Evolutionary conservation across 2,329 filamentous ascomycete species (phyloP), one percentile per base, ranked within the genome.

Genomic region (Calonectria naviculata): DNA sequence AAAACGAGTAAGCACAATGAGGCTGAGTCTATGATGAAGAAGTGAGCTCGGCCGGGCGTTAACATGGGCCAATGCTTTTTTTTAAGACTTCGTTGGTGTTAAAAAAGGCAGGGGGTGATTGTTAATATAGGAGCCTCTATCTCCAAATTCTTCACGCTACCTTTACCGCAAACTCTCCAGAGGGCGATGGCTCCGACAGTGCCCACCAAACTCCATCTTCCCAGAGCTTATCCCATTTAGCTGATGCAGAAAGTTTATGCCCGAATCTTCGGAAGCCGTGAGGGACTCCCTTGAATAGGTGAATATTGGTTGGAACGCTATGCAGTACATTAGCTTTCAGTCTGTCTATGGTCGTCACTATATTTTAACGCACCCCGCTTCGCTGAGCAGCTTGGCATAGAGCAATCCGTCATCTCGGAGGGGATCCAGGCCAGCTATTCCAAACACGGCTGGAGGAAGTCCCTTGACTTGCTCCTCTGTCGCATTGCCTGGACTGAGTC

Each of bases 391-490:
- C 46, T 54, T 44, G 2, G 34, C 63, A 17, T 54, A 54, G 12
- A 65, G 46, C n/a, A 66, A 10, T n/a, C 64, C 64, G n/a, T 58
- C 64, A 47, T 66, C 64, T 15, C 64, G 49, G 10, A 66, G 31
- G 2, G 64, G 64, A 24, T 66, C 64, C 3, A 58, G 19, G 2
- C 64, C 64, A 5, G 26, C 36, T 46, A 29, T 29, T 46, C 49
- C 26, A 58, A 58, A 34, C 4, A 58, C 41, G 5, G 49, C 58
- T 12, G 46, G 52, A 10, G 64, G 47, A 2, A 66, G 47, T 5
- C 29, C 28, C 38, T 44, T n/a, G 49, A 58, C 41, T 15, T 58
- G 41, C 17, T 66, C 24, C 5, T 38, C 36, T n/a, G 52, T 58
- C 10, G 52, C 52, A 19, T 38, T 58, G 7, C 52, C 52, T 3